These are phyloP conservation scores for Schoenoplectus triqueter DNA, from an alignment of 202 grass and related monocot species.

Conservation along the genomic window DNA sequence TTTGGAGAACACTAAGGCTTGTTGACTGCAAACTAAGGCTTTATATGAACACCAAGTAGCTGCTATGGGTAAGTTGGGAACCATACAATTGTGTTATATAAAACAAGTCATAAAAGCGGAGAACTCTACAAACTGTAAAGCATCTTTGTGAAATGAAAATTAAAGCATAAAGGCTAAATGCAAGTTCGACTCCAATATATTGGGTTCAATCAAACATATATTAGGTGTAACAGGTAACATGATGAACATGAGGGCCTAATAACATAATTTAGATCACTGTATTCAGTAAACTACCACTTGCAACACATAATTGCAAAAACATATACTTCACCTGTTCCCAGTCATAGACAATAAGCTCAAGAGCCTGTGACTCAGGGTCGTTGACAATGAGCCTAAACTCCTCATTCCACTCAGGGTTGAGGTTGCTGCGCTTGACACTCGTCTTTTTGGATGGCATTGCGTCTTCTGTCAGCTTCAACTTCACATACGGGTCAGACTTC, in stretches of 20 bases:
- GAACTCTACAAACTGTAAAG: not conserved
- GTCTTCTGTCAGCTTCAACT: conserved; percentile 66
- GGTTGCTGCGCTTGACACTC: conserved; percentile 56
- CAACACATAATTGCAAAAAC: conserved; percentile 25
- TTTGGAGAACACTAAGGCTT: not conserved
- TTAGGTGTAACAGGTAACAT: not conserved
- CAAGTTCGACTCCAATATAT: not conserved
- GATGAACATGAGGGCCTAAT: not conserved
- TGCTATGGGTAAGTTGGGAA: not conserved
- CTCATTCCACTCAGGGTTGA: conserved; percentile 79
- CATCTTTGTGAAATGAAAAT: not conserved
- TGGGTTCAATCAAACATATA: not conserved
- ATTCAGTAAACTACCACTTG: conserved; percentile 1
- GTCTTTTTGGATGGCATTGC: conserved; percentile 69
- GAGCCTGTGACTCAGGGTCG: conserved; percentile 64
- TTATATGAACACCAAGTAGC: not conserved
- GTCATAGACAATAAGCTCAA: conserved; percentile 71
- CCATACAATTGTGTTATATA: not conserved
- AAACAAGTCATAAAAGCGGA: not conserved
- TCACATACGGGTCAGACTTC: conserved; percentile 74
- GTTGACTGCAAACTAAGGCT: not conserved
- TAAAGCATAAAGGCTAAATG: not conserved
- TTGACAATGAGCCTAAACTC: conserved; percentile 69
- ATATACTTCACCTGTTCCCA: conserved; percentile 72
- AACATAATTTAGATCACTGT: not conserved